Percentiles rank a stretch among this genome's conserved stretches.
Conservation (phyloP, 2,329 filamentous ascomycete species). For the Fusarium xylarioides region DNA sequence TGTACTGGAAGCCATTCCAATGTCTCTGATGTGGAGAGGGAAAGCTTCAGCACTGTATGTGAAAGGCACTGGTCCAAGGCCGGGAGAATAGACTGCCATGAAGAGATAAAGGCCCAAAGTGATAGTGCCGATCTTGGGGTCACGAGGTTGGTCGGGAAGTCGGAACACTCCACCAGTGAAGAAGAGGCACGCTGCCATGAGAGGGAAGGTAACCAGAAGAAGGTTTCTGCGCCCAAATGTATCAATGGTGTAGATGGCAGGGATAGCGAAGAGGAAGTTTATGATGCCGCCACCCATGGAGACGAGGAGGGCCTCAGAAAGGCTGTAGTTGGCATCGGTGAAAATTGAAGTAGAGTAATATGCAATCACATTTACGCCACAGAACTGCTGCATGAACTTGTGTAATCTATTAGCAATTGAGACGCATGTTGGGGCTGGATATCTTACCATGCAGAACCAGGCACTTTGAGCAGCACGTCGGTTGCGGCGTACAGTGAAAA, state of each 20-base stretch:
- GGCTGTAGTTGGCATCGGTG: slow-evolving; percentile 51
- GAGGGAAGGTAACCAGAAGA: slow-evolving; percentile 65
- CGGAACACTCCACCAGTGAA: slow-evolving; percentile 62
- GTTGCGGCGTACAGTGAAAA: slow-evolving; percentile 50
- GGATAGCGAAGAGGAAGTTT: slow-evolving; percentile 67
- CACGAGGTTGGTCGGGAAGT: slow-evolving; percentile 40
- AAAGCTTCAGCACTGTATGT: slow-evolving; percentile 69
- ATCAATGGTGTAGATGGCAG: slow-evolving; percentile 67
- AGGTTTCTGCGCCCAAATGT: slow-evolving; percentile 65
- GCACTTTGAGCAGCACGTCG: slow-evolving; percentile 49
- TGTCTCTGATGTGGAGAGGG: slow-evolving; percentile 63
- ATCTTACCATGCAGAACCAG: slow-evolving; percentile 49
- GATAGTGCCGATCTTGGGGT: slow-evolving; percentile 46
- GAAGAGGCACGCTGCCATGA: slow-evolving; percentile 65
- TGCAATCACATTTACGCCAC: slow-evolving; percentile 63
- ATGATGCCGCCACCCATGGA: slow-evolving; percentile 66
- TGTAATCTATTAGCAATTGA: background rate
- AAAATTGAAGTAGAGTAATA: slow-evolving; percentile 63
- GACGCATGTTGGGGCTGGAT: background rate
- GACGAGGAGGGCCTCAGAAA: slow-evolving; percentile 57
- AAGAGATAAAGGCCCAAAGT: slow-evolving; percentile 53
- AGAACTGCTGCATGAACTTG: slow-evolving; percentile 48
- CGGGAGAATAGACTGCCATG: slow-evolving; percentile 56
- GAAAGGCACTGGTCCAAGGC: slow-evolving; percentile 67
- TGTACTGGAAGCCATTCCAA: slow-evolving; percentile 61